Base-by-base conservation (phyloP, 2,329 filamentous ascomycete species). In the Penicillium sp. region DNA sequence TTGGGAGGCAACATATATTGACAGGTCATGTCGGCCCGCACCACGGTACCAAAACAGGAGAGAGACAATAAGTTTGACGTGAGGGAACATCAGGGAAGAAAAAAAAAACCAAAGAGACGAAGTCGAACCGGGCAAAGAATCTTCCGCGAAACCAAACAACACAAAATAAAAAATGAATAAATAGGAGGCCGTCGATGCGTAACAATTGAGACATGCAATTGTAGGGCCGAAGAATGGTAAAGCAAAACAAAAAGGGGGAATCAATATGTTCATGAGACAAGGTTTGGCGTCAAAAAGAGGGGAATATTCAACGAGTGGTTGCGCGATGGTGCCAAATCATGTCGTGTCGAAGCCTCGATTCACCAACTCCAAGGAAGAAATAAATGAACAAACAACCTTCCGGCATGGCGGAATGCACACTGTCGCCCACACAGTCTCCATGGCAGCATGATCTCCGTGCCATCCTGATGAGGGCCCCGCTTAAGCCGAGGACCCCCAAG, bases 201-300 rank as follows among this genome's bases (percentile, higher is more conserved):
- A 47, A 47, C 18, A 36, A 44, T n/a, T n/a, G 34, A 53, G 57
- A 49, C 48, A 47, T 35, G 43, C 43, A 38, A 51, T 25, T 47
- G 54, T 48, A 56, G 59, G 61, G 27, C 29, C 7, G 11, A 32
- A 32, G 40, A 33, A 25, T 18, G 32, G 4, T 11, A 26, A 34
- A 42, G 29, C 29, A 32, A 34, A 54, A 52, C 66, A 66, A 63
- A 66, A 62, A 67, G 60, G 65, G 63, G 65, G 65, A 67, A 68
- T 67, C 64, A 66, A 68, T 56, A 67, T 61, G 56, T 61, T 66
- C 60, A 64, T 60, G 65, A 66, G 65, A 64, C 60, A 65, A 67
- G 65, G 63, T 60, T 32, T 60, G 55, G 64, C 62, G 57, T 67
- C 60, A 64, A 57, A 57, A 53, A 36, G 26, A 13, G 9, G 53